Conservation (phyloP, 2,329 filamentous ascomycete species). For the Sporothrix phasma region DNA sequence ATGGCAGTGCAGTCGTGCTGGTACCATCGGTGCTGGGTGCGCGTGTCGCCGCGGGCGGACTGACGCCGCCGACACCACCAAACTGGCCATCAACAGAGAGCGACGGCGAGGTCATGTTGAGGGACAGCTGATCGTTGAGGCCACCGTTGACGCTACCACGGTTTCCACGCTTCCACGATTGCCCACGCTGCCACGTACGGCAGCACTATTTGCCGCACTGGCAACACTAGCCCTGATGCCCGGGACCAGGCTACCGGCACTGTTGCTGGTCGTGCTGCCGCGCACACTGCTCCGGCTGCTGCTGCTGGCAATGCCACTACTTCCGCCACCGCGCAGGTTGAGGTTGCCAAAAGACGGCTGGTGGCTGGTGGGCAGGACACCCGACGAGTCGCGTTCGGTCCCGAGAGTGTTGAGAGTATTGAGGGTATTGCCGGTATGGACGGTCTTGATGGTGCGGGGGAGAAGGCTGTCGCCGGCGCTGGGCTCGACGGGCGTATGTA, state of each 20-base stretch:
- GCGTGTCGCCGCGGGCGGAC: background rate
- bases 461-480: background rate
- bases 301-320: background rate
- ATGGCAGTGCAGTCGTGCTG: background rate
- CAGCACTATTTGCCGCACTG: too few relatives aligned
- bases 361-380: background rate
- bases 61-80: background rate
- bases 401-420: background rate
- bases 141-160: background rate
- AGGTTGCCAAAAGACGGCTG: background rate
- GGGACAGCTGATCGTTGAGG: background rate
- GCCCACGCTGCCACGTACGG: too few relatives aligned
- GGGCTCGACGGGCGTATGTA: background rate
- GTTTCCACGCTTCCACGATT: background rate
- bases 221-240: too few relatives aligned
- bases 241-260: background rate
- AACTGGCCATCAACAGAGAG: background rate
- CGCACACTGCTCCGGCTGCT: background rate
- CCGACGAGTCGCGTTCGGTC: background rate
- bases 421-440: background rate
- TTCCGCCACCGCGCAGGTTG: conserved; percentile 7
- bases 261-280: background rate
- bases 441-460: background rate
- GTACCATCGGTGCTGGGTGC: background rate
- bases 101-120: conserved; percentile 10